Percentiles rank a stretch among this genome's conserved stretches.
These are phyloP conservation scores for Saccharomyces eubayanus DNA, from an alignment of 805 yeast genomes.

Conservation along the genomic window DNA sequence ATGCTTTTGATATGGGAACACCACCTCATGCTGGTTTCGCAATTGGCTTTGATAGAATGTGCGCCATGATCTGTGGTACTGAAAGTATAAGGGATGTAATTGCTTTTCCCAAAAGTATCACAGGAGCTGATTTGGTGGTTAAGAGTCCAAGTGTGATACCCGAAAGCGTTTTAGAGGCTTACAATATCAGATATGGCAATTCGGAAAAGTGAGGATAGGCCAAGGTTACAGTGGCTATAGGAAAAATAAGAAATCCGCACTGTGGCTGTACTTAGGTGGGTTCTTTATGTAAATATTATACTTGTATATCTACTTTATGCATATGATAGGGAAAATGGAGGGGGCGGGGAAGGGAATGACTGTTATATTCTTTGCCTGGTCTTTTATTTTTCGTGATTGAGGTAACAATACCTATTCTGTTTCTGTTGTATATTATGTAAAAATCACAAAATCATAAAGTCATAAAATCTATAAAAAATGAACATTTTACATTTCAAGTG, in stretches of 20 bases:
- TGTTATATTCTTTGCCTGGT: background rate
- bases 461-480: background rate
- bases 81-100: slow-evolving; percentile 82
- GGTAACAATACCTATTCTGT: no score
- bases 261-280: background rate
- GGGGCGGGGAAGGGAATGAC: background rate
- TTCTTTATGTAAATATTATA: background rate
- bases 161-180: slow-evolving; percentile 42
- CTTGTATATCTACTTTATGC: background rate
- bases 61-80: slow-evolving; percentile 80
- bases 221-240: background rate
- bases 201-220: background rate
- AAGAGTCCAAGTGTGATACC: slow-evolving; percentile 69
- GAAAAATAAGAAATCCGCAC: background rate
- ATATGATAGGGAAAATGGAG: background rate
- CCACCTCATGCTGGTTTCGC: slow-evolving; percentile 99
- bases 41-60: slow-evolving; percentile 85
- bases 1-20: slow-evolving; percentile 81
- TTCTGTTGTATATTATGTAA: background rate
- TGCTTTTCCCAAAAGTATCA: slow-evolving; percentile 89
- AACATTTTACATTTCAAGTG: background rate
- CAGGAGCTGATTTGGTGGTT: slow-evolving; percentile 83
- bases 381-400: no score
- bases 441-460: background rate
- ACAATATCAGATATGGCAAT: slow-evolving; percentile 36